Conservation (phyloP, 495 filamentous ascomycete genomes). For the Evernia prunastri region DNA sequence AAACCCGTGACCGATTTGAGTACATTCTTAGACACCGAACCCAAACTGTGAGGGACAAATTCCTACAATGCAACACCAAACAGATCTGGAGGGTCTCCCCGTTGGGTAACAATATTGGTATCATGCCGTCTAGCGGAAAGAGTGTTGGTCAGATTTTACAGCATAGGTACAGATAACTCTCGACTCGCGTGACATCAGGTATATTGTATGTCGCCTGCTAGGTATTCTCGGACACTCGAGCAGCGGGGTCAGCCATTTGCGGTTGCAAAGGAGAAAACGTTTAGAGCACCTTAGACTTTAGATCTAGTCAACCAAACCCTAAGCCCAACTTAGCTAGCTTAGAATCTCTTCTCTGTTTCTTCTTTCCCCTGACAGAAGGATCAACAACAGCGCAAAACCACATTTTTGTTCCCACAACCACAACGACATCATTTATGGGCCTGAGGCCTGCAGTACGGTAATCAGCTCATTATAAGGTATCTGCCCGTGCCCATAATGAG, state of each 20-base stretch:
- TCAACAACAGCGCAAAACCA: too few species aligned
- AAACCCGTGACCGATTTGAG: slow-evolving; percentile 64
- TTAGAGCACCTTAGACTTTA: too few species aligned
- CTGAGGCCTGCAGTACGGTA: too few species aligned
- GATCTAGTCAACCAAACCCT: background rate
- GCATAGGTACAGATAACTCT: background rate
- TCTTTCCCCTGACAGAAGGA: too few species aligned
- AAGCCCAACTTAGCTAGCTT: background rate
- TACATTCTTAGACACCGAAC: slow-evolving; percentile 73
- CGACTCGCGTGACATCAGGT: background rate
- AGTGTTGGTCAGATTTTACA: background rate
- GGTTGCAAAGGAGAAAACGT: too few species aligned
- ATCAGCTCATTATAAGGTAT: too few species aligned
- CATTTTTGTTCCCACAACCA: too few species aligned
- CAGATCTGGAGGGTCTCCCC: background rate
- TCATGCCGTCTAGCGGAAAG: background rate
- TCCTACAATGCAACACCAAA: background rate
- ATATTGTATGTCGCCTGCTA: background rate
- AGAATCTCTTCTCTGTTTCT: background rate
- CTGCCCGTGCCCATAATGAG: too few species aligned
- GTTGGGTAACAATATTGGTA: background rate
- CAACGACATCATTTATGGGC: too few species aligned
- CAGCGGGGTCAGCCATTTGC: background rate
- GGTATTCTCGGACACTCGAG: background rate
- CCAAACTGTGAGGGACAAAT: slow-evolving; percentile 53